phyloP scores from a whole-genome alignment of 1,139 yeast species.

The Hansenula sp. region DNA sequence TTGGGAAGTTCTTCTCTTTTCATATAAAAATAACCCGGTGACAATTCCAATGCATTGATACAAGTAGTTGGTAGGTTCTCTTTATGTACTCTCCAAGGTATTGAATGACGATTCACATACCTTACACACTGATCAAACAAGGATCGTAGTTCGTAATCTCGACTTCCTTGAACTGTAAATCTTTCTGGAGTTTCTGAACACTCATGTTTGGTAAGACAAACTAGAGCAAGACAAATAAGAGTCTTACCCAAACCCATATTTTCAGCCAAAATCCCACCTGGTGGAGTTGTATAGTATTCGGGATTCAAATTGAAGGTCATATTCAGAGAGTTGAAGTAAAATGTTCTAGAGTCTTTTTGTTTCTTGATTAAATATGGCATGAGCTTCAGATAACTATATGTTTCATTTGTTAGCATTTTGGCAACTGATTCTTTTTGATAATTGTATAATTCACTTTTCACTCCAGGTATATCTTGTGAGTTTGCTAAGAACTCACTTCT shows the following conservation, averaged over 20 bases:
- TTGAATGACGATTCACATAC: constrained; percentile 39
- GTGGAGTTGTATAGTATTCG: constrained; percentile 39
- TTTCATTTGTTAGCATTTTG: constrained; percentile 54
- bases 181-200: constrained; percentile 39
- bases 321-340: constrained; percentile 31
- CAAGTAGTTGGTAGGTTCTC: constrained; percentile 43
- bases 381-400: constrained; percentile 27
- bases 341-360: constrained; percentile 4
- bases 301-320: constrained; percentile 32
- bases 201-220: constrained; percentile 52
- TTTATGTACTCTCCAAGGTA: constrained; percentile 53
- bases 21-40: constrained; percentile 43
- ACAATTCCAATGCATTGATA: constrained; percentile 27
- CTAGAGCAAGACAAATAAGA: constrained; percentile 56
- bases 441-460: constrained; percentile 45
- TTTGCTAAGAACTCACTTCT: constrained; percentile 14
- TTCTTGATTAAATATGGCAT: constrained; percentile 42
- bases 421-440: constrained; percentile 57
- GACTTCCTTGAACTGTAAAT: constrained; percentile 3
- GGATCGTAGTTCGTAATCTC: constrained; percentile 18
- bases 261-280: constrained; percentile 71
- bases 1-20: constrained; percentile 14
- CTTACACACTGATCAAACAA: constrained; percentile 40
- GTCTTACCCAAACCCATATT: constrained; percentile 80
- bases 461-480: constrained; percentile 39